Conservation (phyloP, 768 basidiomycete genomes). For the Glaciozyma antarctica region DNA sequence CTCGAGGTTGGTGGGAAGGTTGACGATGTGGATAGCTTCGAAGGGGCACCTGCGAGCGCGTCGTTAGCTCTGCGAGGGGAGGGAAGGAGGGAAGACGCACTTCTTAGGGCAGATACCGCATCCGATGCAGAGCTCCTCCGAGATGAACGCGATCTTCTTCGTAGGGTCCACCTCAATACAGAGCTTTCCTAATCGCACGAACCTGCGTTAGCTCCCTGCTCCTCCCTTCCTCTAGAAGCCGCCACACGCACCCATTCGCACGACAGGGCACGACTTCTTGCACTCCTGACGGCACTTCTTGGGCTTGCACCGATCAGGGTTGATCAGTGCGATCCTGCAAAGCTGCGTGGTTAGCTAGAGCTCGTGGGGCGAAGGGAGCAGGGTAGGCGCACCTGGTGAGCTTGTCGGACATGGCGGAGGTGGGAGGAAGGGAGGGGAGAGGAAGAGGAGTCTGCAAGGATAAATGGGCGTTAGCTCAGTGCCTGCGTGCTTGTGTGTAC, state of each 20-base stretch:
- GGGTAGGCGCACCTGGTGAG: too few species aligned
- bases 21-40: slow-evolving; percentile 98
- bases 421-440: too few species aligned
- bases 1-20: slow-evolving; percentile 92
- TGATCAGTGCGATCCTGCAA: slow-evolving; percentile 39
- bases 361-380: too few species aligned
- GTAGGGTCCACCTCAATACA: slow-evolving; percentile 91
- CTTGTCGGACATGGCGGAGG: too few species aligned
- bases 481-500: too few species aligned
- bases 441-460: too few species aligned
- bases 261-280: slow-evolving; percentile 96
- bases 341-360: too few species aligned
- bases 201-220: background rate
- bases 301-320: slow-evolving; percentile 82
- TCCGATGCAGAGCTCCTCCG: slow-evolving; percentile 96
- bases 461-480: too few species aligned
- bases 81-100: slow-evolving; percentile 50
- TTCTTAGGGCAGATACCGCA: slow-evolving; percentile 99
- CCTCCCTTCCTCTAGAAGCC: background rate
- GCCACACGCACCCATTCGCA: slow-evolving; percentile 72
- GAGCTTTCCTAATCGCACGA: slow-evolving; percentile 61
- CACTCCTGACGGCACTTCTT: slow-evolving; percentile 87
- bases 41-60: slow-evolving; percentile 65
- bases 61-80: background rate
- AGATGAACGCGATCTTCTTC: slow-evolving; percentile 89